Evolutionary conservation across 2,329 filamentous ascomycete genomes (phyloP).

Genomic region (Epichloe aotearoae): DNA sequence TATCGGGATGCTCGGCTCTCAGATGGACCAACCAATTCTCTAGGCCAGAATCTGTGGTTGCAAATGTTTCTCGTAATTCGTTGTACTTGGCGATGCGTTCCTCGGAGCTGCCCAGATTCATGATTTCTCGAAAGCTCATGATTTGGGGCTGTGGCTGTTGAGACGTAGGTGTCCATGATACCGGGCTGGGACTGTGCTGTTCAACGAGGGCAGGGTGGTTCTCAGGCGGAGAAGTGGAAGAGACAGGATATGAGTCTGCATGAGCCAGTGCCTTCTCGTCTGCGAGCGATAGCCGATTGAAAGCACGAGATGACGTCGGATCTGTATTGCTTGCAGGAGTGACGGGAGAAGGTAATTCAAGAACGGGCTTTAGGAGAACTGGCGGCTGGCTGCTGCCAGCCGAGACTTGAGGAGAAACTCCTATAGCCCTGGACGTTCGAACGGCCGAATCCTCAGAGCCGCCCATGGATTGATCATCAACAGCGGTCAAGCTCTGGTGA

Average conservation of each 20-base stretch:
- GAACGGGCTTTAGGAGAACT: constrained; percentile 6
- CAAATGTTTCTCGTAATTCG: constrained; percentile 57
- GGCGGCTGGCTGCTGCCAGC: not conserved
- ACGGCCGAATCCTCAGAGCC: not conserved
- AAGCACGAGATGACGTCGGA: constrained; percentile 10
- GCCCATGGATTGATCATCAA: not conserved
- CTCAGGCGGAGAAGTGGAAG: constrained; percentile 24
- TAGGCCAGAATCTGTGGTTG: constrained; percentile 63
- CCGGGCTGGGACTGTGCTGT: not conserved
- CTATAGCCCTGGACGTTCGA: not conserved
- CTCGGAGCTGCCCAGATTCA: constrained; percentile 48
- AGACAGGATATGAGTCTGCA: constrained; percentile 20
- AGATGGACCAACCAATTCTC: constrained; percentile 39
- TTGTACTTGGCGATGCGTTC: constrained; percentile 66
- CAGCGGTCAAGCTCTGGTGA: not conserved
- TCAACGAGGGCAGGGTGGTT: constrained; percentile 22
- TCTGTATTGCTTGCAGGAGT: constrained; percentile 24
- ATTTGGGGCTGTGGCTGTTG: constrained; percentile 17
- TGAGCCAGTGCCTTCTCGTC: constrained; percentile 31
- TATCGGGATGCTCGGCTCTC: constrained; percentile 31
- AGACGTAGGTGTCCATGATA: constrained; percentile 3
- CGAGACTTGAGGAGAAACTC: not conserved
- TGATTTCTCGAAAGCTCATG: constrained; percentile 62
- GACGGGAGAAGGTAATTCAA: constrained; percentile 31
- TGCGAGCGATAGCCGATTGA: constrained; percentile 24